These are phyloP conservation scores for Ganoderma lucidum DNA, from an alignment of 1,284 basidiomycete species.

Conservation along the genomic window DNA sequence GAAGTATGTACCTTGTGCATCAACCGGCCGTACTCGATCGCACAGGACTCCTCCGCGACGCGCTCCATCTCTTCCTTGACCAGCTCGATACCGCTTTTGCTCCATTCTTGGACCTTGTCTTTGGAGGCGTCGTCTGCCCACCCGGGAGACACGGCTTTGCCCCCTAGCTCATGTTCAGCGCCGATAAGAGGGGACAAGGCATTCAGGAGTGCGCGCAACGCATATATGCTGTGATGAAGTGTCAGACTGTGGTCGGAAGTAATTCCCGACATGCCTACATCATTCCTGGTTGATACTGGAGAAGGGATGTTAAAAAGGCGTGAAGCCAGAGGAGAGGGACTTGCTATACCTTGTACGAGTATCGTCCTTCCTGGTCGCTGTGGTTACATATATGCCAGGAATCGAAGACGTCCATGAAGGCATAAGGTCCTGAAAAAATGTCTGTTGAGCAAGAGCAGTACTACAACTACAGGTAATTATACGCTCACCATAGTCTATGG, in stretches of 20 bases:
- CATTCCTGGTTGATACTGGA: constrained; percentile 47
- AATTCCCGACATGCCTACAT: constrained; percentile 59
- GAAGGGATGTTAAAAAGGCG: constrained; percentile 4
- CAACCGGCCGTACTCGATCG: constrained; percentile 65
- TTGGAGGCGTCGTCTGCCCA: constrained; percentile 68
- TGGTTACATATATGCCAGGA: constrained; percentile 93
- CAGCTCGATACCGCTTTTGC: constrained; percentile 58
- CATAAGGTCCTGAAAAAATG: constrained; percentile 76
- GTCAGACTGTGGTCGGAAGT: constrained; percentile 13
- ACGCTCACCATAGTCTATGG: constrained; percentile 86
- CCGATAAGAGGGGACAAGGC: constrained; percentile 86
- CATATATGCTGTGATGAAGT: constrained; percentile 64
- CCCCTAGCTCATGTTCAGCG: constrained; percentile 67
- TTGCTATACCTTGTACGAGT: constrained; percentile 76
- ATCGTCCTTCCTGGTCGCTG: constrained; percentile 86
- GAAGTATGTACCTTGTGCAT: constrained; percentile 69
- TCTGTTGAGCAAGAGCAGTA: constrained; percentile 8
- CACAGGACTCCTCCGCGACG: constrained; percentile 61
- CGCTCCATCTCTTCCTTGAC: constrained; percentile 66
- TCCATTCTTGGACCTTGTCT: constrained; percentile 71
- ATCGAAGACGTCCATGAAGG: constrained; percentile 95
- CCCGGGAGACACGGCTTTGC: constrained; percentile 60
- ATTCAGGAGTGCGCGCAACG: constrained; percentile 77
- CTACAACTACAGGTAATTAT: background rate
- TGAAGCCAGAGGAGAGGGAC: constrained; percentile 16